A percentile compares a stretch with the other conserved stretches of the same genome.
These are phyloP conservation scores for Exophiala oligosperma DNA, from an alignment of 2,329 filamentous ascomycete genomes.

Conservation along the genomic window DNA sequence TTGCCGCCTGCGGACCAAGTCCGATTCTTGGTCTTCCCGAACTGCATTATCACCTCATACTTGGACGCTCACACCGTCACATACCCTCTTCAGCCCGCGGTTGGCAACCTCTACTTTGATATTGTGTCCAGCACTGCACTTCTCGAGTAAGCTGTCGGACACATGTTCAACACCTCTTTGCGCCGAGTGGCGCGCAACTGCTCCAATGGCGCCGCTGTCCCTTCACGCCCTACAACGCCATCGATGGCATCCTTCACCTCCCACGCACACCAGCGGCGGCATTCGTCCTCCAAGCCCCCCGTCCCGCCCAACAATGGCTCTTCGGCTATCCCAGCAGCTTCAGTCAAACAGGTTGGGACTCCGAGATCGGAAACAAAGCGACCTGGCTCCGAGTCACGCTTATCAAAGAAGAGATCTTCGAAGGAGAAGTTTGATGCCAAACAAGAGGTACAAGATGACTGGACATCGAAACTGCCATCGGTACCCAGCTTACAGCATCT, in stretches of 20 bases:
- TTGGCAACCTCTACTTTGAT: constrained; percentile 4
- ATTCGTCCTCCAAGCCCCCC: constrained; percentile 51
- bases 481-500: constrained; percentile 51
- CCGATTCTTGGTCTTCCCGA: constrained; percentile 4
- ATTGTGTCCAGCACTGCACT: constrained; percentile 1
- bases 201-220: constrained; percentile 36
- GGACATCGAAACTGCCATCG: constrained; percentile 44
- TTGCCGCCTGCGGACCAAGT: background rate
- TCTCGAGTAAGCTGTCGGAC: constrained; percentile 2
- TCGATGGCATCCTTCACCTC: constrained; percentile 38
- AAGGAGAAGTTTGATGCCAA: constrained; percentile 31
- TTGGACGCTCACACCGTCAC: no score
- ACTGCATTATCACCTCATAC: constrained; percentile 1
- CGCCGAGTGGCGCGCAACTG: constrained; percentile 45
- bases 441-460: constrained; percentile 36
- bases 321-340: constrained; percentile 25
- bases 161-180: constrained; percentile 48
- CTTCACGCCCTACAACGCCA: constrained; percentile 35
- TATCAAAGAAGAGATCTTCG: constrained; percentile 26
- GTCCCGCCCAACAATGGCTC: constrained; percentile 48
- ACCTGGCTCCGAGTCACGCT: constrained; percentile 27
- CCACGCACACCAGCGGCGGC: constrained; percentile 45
- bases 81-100: background rate
- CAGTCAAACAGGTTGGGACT: constrained; percentile 29
- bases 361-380: constrained; percentile 27